Percentiles rank a stretch among this genome's conserved stretches.
These are phyloP conservation scores for Populus simonii DNA, from an alignment of 345 rosid species.

Conservation along the genomic window DNA sequence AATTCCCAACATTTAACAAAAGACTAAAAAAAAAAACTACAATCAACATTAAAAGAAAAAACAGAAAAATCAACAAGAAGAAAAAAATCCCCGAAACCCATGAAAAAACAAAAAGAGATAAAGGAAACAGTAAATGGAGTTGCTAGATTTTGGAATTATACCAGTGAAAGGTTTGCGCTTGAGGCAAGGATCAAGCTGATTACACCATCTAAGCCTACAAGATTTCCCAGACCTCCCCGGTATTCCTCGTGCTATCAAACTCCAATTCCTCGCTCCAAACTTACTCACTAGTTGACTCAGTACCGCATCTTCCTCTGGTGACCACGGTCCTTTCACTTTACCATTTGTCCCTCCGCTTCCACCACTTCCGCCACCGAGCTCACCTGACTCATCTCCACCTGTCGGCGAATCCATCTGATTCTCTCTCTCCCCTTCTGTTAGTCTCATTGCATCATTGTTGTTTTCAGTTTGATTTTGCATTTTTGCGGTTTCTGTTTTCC, in stretches of 20 bases:
- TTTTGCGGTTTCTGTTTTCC: background rate
- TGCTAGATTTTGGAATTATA: constrained; percentile 12
- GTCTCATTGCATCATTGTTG: constrained; percentile 15
- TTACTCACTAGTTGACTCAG: constrained; percentile 52
- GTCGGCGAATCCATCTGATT: constrained; percentile 31
- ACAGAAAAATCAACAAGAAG: background rate
- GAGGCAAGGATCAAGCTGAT: constrained; percentile 81
- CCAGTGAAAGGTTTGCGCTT: constrained; percentile 82
- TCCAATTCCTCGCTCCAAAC: constrained; percentile 82
- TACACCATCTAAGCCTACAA: constrained; percentile 81
- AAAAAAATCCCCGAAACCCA: background rate
- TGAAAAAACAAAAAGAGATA: background rate
- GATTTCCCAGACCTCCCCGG: constrained; percentile 86
- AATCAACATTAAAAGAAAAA: background rate
- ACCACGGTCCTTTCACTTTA: constrained; percentile 81
- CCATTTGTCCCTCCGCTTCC: constrained; percentile 34
- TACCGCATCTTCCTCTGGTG: constrained; percentile 73
- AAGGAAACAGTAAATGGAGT: background rate
- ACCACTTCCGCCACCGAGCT: constrained; percentile 23
- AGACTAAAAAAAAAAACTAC: background rate
- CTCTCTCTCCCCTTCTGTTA: constrained; percentile 17
- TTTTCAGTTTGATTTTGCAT: constrained; percentile 12
- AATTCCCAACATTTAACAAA: background rate
- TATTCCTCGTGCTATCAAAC: constrained; percentile 76
- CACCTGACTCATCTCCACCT: constrained; percentile 11